Base-by-base conservation (phyloP, 306 rosid genomes). In the Bauhinia variegata region DNA sequence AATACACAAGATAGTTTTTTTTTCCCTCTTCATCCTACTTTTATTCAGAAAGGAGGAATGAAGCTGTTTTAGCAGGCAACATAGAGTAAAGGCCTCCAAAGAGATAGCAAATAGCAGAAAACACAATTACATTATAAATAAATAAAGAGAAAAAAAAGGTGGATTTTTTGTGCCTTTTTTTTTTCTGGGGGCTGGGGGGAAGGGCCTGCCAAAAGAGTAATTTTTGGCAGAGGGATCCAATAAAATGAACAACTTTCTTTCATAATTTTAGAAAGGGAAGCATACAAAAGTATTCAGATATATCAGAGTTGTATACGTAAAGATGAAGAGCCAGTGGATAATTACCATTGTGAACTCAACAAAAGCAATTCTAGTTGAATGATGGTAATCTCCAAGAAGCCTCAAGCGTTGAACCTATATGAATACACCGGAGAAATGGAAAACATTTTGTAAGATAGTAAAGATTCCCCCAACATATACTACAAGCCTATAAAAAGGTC, bases 301-400 rank as follows among this genome's bases (percentile, higher is more conserved):
- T 65, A 47, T 15, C 49, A 69, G 65, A 58, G 50, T 33, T 50
- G 7, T 54, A 56, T 31, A 65, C 38, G 63, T 51, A 31, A 62
- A 79, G 42, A 54, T 41, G n/a, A 53, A 46, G 63, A 55, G 54
- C 23, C 58, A 18, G 8, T 0, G 42, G 69, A 67, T 67, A 75
- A 60, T 73, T 87, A 93, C 99, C 88, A 93, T 53, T 6, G 81
- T 41, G 67, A 93, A 93, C 74, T 93, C 99, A 54, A 93, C 97
- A 80, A 93, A 93, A 3, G 96, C 95, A 77, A 93, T 93, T 18
- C 96, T 95, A 71, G 99, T 93, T 49, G 97, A 90, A 75, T 93
- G 99, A 67, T 93, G 99, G 67, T 88, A 86, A 71, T 93, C 99
- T 46, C 99, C 99, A 42, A 93, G 97, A 41, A 93, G 90, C 97